Evolutionary conservation across 1,139 yeast species (phyloP).

Genomic region (Hansenula sp.): DNA sequence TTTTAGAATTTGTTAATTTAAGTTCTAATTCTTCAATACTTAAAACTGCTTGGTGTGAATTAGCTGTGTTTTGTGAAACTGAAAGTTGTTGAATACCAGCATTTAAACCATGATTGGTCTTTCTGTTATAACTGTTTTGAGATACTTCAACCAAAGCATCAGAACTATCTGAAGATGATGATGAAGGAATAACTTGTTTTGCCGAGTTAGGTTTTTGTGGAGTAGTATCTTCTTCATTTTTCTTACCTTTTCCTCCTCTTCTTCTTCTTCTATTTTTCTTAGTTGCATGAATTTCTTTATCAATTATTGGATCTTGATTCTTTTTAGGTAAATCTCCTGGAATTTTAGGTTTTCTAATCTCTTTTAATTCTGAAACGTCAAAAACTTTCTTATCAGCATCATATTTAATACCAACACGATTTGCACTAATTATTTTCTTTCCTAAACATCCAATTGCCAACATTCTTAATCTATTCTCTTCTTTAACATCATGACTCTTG

Average conservation of each 20-base stretch:
- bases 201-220: not conserved
- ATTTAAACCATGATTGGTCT: not conserved
- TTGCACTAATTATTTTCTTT: slow-evolving; percentile 24
- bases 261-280: slow-evolving; percentile 1
- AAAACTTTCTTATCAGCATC: slow-evolving; percentile 17
- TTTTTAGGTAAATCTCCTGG: not conserved
- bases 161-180: not conserved
- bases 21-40: slow-evolving; percentile 11
- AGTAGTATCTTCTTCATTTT: not conserved
- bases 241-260: not conserved
- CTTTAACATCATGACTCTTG: slow-evolving; percentile 20
- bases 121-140: not conserved
- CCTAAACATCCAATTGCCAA: slow-evolving; percentile 33
- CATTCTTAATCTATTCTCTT: slow-evolving; percentile 32
- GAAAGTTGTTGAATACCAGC: not conserved
- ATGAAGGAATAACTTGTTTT: not conserved
- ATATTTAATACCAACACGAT: slow-evolving; percentile 30
- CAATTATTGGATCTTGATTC: not conserved
- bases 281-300: too few relatives aligned
- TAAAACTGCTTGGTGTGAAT: not conserved
- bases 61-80: not conserved
- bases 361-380: slow-evolving; percentile 12
- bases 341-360: slow-evolving; percentile 1
- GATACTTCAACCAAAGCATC: slow-evolving; percentile 6
- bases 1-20: not conserved